Conservation (phyloP, 345 rosid species). For the Eucalyptus paniculata region DNA sequence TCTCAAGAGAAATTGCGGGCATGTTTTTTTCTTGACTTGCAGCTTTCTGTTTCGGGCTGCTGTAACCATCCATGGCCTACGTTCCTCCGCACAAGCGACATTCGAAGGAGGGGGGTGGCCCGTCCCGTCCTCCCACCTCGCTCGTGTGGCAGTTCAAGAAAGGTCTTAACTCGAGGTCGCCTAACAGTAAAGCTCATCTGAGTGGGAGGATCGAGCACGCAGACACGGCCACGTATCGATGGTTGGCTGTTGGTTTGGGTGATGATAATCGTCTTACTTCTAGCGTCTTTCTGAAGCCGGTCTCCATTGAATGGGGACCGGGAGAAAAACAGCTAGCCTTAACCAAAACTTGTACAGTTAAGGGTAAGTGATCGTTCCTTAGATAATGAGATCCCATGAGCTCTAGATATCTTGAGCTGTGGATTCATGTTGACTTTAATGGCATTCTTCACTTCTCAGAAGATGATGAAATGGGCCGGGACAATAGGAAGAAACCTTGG, state of each 20-base stretch:
- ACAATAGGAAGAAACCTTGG: slow-evolving; percentile 14
- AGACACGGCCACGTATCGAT: slow-evolving; percentile 7
- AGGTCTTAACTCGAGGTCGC: slow-evolving; percentile 3
- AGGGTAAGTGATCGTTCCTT: slow-evolving; percentile 8
- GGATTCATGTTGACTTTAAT: background rate
- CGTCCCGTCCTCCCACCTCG: slow-evolving; percentile 16
- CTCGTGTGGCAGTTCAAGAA: slow-evolving; percentile 11
- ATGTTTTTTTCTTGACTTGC: background rate
- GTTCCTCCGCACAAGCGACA: slow-evolving; percentile 58
- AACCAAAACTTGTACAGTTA: slow-evolving; percentile 2
- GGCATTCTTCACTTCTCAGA: background rate
- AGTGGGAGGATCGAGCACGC: slow-evolving; percentile 19
- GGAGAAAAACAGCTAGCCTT: slow-evolving; percentile 22
- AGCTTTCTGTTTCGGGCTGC: background rate
- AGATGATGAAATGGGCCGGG: background rate
- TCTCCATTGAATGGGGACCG: slow-evolving; percentile 5
- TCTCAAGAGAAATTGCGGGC: background rate
- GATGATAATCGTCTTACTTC: slow-evolving; percentile 12
- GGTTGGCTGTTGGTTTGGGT: slow-evolving; percentile 38
- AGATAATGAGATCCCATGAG: background rate
- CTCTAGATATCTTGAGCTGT: background rate
- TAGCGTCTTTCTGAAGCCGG: slow-evolving; percentile 11
- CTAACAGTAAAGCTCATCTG: background rate
- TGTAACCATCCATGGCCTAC: slow-evolving; percentile 25
- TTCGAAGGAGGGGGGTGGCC: slow-evolving; percentile 6